Conservation (phyloP, 352 stramenopile genomes). For the Hyaloperonospora brassicae region DNA sequence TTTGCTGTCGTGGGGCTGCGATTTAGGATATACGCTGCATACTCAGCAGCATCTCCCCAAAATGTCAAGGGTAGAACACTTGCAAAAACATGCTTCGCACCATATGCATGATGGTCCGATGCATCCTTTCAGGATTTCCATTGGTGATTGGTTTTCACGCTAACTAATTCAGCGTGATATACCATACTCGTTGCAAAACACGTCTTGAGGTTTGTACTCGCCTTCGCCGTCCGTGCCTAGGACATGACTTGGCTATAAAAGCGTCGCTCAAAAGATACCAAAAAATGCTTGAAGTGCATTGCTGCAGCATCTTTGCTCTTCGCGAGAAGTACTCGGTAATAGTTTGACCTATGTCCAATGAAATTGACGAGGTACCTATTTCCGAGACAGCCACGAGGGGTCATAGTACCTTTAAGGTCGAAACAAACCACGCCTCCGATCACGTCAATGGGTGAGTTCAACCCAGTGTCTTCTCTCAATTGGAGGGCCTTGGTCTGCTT, state of each 20-base stretch:
- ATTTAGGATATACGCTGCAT: too few species aligned
- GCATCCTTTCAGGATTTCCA: not conserved
- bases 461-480: not conserved
- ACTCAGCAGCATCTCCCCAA: too few species aligned
- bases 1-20: too few species aligned
- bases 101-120: slow-evolving; percentile 10
- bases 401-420: not conserved
- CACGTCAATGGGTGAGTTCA: not conserved
- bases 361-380: not conserved
- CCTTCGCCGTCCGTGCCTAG: not conserved
- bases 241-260: not conserved
- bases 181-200: not conserved
- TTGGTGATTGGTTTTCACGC: not conserved
- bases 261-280: not conserved
- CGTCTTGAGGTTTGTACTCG: not conserved
- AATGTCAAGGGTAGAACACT: too few species aligned
- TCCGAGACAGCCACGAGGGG: not conserved
- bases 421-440: not conserved
- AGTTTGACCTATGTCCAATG: not conserved
- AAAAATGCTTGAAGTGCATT: not conserved
- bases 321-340: not conserved
- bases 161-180: not conserved
- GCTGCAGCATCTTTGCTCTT: not conserved
- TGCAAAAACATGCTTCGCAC: not conserved
- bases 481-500: too few species aligned